Evolutionary conservation across 768 basidiomycete genomes (phyloP), one percentile per base, ranked within the genome.

Genomic region (Lactarius vividus): DNA sequence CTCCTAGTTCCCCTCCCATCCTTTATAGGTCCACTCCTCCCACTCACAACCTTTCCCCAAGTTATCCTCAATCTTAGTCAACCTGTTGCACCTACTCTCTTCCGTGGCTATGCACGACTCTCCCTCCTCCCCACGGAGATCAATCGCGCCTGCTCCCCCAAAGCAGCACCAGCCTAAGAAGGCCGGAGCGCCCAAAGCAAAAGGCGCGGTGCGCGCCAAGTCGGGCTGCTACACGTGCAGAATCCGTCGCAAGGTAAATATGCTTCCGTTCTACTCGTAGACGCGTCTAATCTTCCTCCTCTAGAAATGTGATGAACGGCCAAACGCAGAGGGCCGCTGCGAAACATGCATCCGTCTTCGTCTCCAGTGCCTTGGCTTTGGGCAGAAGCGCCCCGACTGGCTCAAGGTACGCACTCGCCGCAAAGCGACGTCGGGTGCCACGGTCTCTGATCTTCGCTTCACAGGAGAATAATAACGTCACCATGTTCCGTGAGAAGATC

Each of bases 211-310:
- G 33, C 87, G 91, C 74, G 91, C 91, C 62, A 93, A 93, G 83
- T 89, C 89, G 61, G 91, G 92, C 70, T 94, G 92, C 75, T 93
- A 92, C 79, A 93, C 91, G 63, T 93, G 91, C 79, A 84, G 91
- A 72, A 91, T 93, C 46, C 85, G 92, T 70, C 83, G 91, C 72
- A 92, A 93, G 89, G 91, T 46, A 60, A 65, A 64, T 33, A 33
- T 57, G 59, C 57, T 33, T 33, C 40, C 69, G 44, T 65, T 66
- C 59, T 42, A 62, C 35, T 56, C 61, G 5, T 52, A 28, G 4
- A 15, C 49, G 49, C 49, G 49, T 52, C 67, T 67, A 59, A 63
- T 68, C 65, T 57, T 63, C 57, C 39, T 8, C 16, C 9, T 54
- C 35, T 60, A 93, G 91, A 93, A 93, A 84, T 94, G 91, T 77